A percentile compares a stretch with the other conserved stretches of the same genome.
phyloP scores from a whole-genome alignment of 345 rosid genomes.

The Arabis alpina region DNA sequence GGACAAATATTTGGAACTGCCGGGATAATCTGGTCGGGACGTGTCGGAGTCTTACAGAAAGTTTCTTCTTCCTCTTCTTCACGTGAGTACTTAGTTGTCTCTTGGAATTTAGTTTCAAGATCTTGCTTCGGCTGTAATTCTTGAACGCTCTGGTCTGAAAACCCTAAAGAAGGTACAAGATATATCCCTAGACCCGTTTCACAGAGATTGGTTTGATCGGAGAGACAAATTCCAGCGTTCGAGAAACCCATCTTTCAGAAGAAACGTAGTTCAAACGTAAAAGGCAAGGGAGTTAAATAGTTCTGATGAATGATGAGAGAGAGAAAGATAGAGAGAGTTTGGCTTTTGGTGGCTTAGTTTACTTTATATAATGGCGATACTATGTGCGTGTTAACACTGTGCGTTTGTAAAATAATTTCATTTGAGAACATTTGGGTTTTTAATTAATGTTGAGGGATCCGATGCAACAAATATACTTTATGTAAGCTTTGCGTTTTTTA shows the following conservation, averaged over 20 bases:
- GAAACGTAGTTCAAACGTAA: conserved; percentile 25
- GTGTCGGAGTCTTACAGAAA: conserved; percentile 61
- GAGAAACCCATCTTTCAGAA: conserved; percentile 37
- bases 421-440: conserved; percentile 40
- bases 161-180: conserved; percentile 29
- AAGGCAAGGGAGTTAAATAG: not conserved
- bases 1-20: conserved; percentile 53
- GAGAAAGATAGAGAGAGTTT: conserved; percentile 24
- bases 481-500: conserved; percentile 32
- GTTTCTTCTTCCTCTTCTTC: conserved; percentile 28
- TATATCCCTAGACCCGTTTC: conserved; percentile 24
- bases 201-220: conserved; percentile 30
- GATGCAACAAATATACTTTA: conserved; percentile 46
- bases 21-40: conserved; percentile 54
- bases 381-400: conserved; percentile 2
- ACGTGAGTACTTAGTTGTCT: not conserved
- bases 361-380: conserved; percentile 29
- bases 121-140: conserved; percentile 26
- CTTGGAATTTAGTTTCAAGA: conserved; percentile 11
- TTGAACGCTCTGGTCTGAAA: conserved; percentile 30
- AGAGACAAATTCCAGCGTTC: conserved; percentile 15
- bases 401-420: not conserved
- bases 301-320: conserved; percentile 17
- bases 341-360: conserved; percentile 32
- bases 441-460: conserved; percentile 46